These are phyloP conservation scores for Meyerozyma athensensis DNA, from an alignment of 1,139 yeast species.

Conservation along the genomic window DNA sequence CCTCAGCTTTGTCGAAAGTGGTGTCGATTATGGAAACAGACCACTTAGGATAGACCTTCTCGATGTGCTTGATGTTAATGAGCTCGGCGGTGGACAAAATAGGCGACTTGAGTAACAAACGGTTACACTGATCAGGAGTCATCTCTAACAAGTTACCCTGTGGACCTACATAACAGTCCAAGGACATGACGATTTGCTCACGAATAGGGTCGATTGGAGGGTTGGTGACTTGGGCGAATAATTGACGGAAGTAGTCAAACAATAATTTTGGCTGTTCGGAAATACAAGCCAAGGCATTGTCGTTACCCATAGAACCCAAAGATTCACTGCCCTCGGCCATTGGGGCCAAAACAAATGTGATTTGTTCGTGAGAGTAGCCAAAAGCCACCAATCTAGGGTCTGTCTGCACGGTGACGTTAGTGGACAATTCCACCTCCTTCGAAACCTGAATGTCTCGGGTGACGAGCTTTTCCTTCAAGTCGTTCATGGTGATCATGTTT, in stretches of 20 bases:
- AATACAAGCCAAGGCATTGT: conserved; percentile 92
- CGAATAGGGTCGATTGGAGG: conserved; percentile 99
- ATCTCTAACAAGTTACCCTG: conserved; percentile 94
- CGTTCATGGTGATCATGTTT: conserved; percentile 78
- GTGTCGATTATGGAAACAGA: conserved; percentile 76
- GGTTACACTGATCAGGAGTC: conserved; percentile 87
- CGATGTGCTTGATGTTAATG: conserved; percentile 66
- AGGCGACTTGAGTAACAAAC: conserved; percentile 79
- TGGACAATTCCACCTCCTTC: conserved; percentile 16
- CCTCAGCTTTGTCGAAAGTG: conserved; percentile 81
- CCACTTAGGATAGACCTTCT: conserved; percentile 82
- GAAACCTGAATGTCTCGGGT: conserved; percentile 39
- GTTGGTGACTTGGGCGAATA: conserved; percentile 97
- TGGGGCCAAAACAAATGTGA: conserved; percentile 78
- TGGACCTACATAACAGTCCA: conserved; percentile 96
- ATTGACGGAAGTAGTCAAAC: conserved; percentile 92
- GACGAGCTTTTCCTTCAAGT: conserved; percentile 56
- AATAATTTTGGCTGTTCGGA: conserved; percentile 88
- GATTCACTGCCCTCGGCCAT: conserved; percentile 98
- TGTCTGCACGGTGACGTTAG: conserved; percentile 51
- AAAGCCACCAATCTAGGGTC: conserved; percentile 84
- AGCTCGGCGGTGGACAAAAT: conserved; percentile 71
- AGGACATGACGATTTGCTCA: conserved; percentile 93
- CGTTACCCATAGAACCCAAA: conserved; percentile 98
- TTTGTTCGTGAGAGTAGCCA: conserved; percentile 91